Percentiles rank a stretch among this genome's conserved stretches.
Evolutionary conservation across 2,329 filamentous ascomycete genomes (phyloP).

Genomic region (Colletotrichum sublineola): DNA sequence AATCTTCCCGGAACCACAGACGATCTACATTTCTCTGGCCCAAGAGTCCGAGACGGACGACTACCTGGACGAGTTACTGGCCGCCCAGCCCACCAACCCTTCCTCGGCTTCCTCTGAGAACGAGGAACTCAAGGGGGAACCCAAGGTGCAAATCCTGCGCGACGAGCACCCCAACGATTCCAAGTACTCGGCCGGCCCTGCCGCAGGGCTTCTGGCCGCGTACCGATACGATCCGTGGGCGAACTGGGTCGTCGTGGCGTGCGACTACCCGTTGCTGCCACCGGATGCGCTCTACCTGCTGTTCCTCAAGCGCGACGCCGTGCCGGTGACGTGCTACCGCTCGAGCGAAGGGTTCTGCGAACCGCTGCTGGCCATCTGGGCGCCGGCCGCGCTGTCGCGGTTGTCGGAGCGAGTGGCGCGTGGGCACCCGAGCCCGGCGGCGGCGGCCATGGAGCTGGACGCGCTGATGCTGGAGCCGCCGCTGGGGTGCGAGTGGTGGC

Average conservation of each 20-base stretch:
- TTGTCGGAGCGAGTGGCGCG: slow-evolving; percentile 42
- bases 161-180: slow-evolving; percentile 5
- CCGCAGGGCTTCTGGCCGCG: slow-evolving; percentile 49
- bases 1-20: slow-evolving; percentile 45
- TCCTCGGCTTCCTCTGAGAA: slow-evolving; percentile 20
- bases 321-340: slow-evolving; percentile 52
- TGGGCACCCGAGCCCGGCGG: slow-evolving; percentile 37
- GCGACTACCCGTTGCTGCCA: slow-evolving; percentile 52
- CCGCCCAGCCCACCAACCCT: slow-evolving; percentile 21
- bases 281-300: slow-evolving; percentile 47
- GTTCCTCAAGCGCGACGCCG: slow-evolving; percentile 42
- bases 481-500: slow-evolving; percentile 29
- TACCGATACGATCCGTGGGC: slow-evolving; percentile 45
- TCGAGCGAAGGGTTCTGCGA: slow-evolving; percentile 49
- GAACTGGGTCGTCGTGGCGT: slow-evolving; percentile 51
- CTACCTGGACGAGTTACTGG: slow-evolving; percentile 30
- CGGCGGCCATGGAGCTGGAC: slow-evolving; percentile 26
- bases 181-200: slow-evolving; percentile 34
- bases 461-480: slow-evolving; percentile 21
- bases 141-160: slow-evolving; percentile 24
- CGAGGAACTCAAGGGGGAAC: not conserved
- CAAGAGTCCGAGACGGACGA: slow-evolving; percentile 36
- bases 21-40: slow-evolving; percentile 47
- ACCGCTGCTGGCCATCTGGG: slow-evolving; percentile 54
- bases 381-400: slow-evolving; percentile 47